Percentiles rank a stretch among this genome's conserved stretches.
These are phyloP conservation scores for Tolypocladium inflatum DNA, from an alignment of 2,329 filamentous ascomycete genomes.

Conservation along the genomic window DNA sequence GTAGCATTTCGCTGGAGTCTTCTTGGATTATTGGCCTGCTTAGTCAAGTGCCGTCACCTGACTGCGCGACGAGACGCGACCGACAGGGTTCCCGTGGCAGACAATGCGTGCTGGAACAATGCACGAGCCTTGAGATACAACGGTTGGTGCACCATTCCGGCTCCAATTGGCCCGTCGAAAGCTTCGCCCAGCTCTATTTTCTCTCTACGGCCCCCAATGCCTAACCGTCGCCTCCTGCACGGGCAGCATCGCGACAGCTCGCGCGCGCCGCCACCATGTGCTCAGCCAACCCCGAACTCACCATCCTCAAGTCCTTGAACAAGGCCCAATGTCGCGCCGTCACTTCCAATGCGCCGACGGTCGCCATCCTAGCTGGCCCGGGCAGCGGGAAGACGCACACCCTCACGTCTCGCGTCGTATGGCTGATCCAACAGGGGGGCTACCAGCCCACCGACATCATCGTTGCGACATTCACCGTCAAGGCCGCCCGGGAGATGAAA, in stretches of 20 bases:
- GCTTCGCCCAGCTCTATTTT: too few species aligned
- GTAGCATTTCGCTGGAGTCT: too few species aligned
- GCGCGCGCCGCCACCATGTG: slow-evolving; percentile 15
- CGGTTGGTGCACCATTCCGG: background rate
- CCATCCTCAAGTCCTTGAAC: slow-evolving; percentile 42
- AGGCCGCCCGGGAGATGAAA: slow-evolving; percentile 89
- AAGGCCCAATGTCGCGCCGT: slow-evolving; percentile 46
- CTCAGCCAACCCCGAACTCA: slow-evolving; percentile 11
- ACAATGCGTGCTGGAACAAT: background rate
- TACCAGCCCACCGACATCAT: slow-evolving; percentile 80
- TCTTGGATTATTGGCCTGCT: too few species aligned
- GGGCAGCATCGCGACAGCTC: background rate
- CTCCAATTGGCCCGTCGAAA: background rate
- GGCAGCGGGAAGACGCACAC: slow-evolving; percentile 91
- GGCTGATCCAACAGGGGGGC: slow-evolving; percentile 64
- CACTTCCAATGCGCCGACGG: slow-evolving; percentile 40
- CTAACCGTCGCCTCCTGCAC: background rate
- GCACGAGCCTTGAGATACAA: background rate
- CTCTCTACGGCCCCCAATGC: background rate
- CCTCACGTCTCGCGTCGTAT: slow-evolving; percentile 83
- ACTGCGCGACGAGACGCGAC: background rate
- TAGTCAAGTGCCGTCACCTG: slow-evolving; percentile 1
- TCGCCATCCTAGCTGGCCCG: slow-evolving; percentile 59
- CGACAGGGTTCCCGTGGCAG: background rate
- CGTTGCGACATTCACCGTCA: slow-evolving; percentile 95